Percentiles rank a stretch among this genome's conserved stretches.
phyloP scores from a whole-genome alignment of 768 basidiomycete species.

The Tulasnella sp. region DNA sequence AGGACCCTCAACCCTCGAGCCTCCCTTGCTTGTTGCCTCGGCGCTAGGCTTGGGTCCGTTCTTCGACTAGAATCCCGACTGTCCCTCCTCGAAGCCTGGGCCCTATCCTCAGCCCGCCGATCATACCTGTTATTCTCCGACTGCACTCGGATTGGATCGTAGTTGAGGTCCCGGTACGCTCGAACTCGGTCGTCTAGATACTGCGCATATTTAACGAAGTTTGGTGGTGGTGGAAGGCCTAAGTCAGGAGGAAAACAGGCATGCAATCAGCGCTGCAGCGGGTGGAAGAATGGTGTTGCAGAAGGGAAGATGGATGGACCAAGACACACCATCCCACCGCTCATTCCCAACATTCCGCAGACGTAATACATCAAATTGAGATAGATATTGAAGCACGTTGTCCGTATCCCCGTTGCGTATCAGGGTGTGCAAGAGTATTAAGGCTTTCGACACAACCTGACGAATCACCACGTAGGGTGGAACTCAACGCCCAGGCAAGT shows the following conservation, averaged over 20 bases:
- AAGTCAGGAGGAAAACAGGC: conserved; percentile 6
- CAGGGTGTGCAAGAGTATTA: conserved; percentile 94
- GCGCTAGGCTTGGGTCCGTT: conserved; percentile 50
- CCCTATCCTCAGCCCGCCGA: conserved; percentile 58
- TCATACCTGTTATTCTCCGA: conserved; percentile 90
- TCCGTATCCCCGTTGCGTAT: conserved; percentile 95
- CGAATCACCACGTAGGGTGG: not conserved
- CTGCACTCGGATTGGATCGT: conserved; percentile 91
- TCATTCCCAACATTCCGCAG: conserved; percentile 75
- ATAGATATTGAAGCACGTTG: conserved; percentile 80
- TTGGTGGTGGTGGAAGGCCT: conserved; percentile 85
- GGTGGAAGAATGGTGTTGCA: too few species aligned
- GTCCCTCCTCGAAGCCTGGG: conserved; percentile 46
- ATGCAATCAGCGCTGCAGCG: not conserved
- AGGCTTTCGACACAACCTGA: conserved; percentile 95
- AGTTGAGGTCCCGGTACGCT: conserved; percentile 84
- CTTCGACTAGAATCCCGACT: conserved; percentile 38
- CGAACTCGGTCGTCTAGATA: conserved; percentile 88
- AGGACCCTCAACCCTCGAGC: conserved; percentile 76
- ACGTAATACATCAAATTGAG: conserved; percentile 73
- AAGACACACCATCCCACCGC: conserved; percentile 76
- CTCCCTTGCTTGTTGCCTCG: conserved; percentile 53
- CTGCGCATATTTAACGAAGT: conserved; percentile 77
- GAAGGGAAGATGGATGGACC: too few species aligned
- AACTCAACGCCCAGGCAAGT: not conserved